A percentile compares a stretch with the other conserved stretches of the same genome.
These are phyloP conservation scores for Aspergillus fumigatiaffinis DNA, from an alignment of 2,329 filamentous ascomycete species.

Conservation along the genomic window DNA sequence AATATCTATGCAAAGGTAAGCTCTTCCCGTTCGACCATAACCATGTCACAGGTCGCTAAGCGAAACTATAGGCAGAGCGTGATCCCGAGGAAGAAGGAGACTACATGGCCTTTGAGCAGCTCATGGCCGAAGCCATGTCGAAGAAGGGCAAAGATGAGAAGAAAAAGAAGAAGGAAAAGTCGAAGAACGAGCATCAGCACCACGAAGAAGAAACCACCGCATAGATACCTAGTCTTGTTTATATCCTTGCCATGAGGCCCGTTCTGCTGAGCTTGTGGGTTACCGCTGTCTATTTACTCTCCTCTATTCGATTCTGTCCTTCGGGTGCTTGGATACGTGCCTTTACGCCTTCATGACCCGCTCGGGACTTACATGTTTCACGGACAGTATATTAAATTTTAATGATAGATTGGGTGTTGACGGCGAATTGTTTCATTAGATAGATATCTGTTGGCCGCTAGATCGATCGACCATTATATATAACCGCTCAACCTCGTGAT, in stretches of 20 bases:
- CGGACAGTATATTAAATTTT: background rate
- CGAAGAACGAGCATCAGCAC: conserved; percentile 30
- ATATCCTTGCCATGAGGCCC: background rate
- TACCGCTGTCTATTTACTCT: background rate
- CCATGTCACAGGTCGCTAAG: conserved; percentile 2
- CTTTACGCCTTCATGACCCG: background rate
- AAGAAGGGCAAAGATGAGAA: conserved; percentile 86
- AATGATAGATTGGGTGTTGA: background rate
- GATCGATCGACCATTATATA: background rate
- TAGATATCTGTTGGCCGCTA: background rate
- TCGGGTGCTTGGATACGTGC: background rate
- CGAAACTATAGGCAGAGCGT: conserved; percentile 64
- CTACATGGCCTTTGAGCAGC: conserved; percentile 97
- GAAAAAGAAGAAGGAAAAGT: conserved; percentile 59
- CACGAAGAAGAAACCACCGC: conserved; percentile 10
- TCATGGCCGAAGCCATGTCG: conserved; percentile 91
- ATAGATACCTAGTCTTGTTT: conserved; percentile 8
- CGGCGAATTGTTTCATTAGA: too few relatives aligned
- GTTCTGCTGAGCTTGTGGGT: background rate
- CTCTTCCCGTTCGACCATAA: conserved; percentile 4
- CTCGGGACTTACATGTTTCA: background rate
- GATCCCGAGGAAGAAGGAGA: conserved; percentile 96
- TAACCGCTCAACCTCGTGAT: too few relatives aligned
- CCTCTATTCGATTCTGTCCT: background rate
- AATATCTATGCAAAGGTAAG: conserved; percentile 83